Conservation (phyloP, 352 stramenopile species). For the Globisporangium splendens region DNA sequence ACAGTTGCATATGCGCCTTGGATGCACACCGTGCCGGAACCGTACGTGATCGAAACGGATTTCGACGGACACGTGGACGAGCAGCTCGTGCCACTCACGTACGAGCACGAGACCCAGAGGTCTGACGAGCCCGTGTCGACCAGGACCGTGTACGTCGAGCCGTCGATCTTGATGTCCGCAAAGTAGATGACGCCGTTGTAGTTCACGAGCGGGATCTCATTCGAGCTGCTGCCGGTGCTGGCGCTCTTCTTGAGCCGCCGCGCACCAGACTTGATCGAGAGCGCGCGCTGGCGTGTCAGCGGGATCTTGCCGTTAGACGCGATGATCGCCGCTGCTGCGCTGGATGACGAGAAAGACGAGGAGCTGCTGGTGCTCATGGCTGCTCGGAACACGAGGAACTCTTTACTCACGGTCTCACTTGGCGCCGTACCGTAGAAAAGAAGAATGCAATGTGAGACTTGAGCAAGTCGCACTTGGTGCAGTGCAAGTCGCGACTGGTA, state of each 20-base stretch:
- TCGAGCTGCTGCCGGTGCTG: neutral
- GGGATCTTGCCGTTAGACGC: conserved; percentile 11
- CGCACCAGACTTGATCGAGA: conserved; percentile 6
- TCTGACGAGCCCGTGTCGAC: conserved; percentile 80
- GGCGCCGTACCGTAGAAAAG: too few relatives aligned
- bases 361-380: too few relatives aligned
- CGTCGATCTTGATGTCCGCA: conserved; percentile 43
- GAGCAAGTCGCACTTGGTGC: too few relatives aligned
- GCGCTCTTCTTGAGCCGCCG: neutral
- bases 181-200: conserved; percentile 69
- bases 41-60: conserved; percentile 52
- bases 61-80: conserved; percentile 33
- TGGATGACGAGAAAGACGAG: too few relatives aligned
- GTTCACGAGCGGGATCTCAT: conserved; percentile 24
- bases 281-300: conserved; percentile 13
- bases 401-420: too few relatives aligned
- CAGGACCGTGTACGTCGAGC: conserved; percentile 40
- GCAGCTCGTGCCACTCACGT: conserved; percentile 37
- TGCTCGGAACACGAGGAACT: too few relatives aligned
- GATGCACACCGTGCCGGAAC: conserved; percentile 66
- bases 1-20: conserved; percentile 31
- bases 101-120: conserved; percentile 71
- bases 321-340: too few relatives aligned
- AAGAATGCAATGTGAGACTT: too few relatives aligned
- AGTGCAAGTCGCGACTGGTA: too few relatives aligned